Evolutionary conservation across 2,329 filamentous ascomycete genomes (phyloP).

Genomic region (Pseudogymnoascus sp.): DNA sequence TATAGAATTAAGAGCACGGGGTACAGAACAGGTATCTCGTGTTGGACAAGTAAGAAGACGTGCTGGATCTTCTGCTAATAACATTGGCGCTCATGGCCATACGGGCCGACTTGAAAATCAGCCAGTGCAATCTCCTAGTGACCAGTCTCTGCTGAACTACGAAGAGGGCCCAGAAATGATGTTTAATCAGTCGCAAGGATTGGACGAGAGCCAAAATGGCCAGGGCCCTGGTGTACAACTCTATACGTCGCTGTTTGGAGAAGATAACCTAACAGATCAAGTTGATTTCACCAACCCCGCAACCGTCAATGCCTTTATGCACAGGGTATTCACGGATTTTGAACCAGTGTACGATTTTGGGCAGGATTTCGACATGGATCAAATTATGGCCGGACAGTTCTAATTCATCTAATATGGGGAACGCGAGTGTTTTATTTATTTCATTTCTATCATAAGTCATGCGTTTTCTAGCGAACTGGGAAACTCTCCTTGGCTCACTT

Average conservation of each 20-base stretch:
- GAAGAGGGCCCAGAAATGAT: not conserved
- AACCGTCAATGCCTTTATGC: conserved; percentile 12
- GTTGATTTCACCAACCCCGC: conserved; percentile 8
- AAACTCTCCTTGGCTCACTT: no score
- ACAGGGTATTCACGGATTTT: conserved; percentile 12
- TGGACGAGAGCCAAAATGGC: not conserved
- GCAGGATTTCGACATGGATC: conserved; percentile 13
- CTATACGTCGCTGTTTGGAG: conserved; percentile 7
- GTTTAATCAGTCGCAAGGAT: not conserved
- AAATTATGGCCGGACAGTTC: not conserved
- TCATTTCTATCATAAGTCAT: not conserved
- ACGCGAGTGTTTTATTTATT: not conserved
- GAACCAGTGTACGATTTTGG: conserved; percentile 9
- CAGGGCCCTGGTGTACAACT: not conserved
- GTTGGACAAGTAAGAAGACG: not conserved
- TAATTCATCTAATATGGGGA: not conserved
- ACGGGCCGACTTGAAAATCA: not conserved
- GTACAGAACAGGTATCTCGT: not conserved
- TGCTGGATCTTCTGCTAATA: not conserved
- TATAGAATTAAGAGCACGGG: conserved; percentile 8
- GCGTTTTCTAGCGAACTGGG: not conserved
- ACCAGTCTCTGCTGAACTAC: not conserved
- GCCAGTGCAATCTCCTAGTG: not conserved
- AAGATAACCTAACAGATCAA: conserved; percentile 7
- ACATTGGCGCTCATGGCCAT: not conserved